Conservation (phyloP, 83 land plant species). For the Diphasiastrum complanatum region DNA sequence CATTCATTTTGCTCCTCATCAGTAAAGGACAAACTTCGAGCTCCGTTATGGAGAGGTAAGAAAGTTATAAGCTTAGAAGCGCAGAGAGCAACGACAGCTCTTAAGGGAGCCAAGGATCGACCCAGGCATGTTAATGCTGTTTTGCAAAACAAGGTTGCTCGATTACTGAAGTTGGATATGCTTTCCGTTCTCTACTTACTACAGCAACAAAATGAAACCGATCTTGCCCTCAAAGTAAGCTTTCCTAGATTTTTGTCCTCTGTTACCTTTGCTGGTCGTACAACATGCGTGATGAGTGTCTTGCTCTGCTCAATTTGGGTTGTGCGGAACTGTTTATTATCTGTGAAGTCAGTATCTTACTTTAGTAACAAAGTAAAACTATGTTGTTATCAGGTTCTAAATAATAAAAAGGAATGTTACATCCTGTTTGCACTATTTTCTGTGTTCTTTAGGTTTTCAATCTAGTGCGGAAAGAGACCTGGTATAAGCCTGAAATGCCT, state of each 20-base stretch:
- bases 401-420: background rate
- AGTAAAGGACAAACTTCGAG: too few species aligned
- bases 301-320: background rate
- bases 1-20: too few species aligned
- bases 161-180: slow-evolving; percentile 56
- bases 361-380: background rate
- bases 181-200: slow-evolving; percentile 54
- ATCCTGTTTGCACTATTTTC: too few species aligned
- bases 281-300: background rate
- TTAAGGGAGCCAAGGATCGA: too few species aligned
- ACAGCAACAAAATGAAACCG: slow-evolving; percentile 53
- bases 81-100: too few species aligned
- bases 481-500: slow-evolving; percentile 85
- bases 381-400: background rate
- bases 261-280: background rate
- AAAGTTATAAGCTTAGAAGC: too few species aligned
- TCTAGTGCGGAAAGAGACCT: slow-evolving; percentile 70
- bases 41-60: too few species aligned
- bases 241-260: slow-evolving; percentile 1
- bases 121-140: too few species aligned
- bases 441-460: slow-evolving; percentile 51
- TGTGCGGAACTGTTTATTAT: background rate
- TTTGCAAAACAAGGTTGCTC: slow-evolving; percentile 40
- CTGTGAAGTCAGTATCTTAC: background rate
- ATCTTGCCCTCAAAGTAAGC: slow-evolving; percentile 55